phyloP scores from a whole-genome alignment of 192 early-diverging fungal genomes.

The Neocallimastix lanati region DNA sequence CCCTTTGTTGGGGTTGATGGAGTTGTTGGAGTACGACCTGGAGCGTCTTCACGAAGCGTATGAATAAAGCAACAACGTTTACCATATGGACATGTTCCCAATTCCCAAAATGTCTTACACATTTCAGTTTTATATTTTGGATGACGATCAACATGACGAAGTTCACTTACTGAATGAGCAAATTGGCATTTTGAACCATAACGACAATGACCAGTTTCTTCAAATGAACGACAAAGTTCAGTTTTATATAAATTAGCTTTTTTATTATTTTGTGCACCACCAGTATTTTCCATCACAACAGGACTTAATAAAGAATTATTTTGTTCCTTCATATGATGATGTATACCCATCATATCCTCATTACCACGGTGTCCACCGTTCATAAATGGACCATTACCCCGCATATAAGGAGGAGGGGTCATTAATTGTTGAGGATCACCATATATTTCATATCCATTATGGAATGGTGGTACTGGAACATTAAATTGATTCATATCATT shows the following conservation, averaged over 20 bases:
- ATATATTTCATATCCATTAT: background rate
- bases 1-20: background rate
- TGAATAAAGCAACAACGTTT: conserved; percentile 92
- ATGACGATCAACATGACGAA: conserved; percentile 63
- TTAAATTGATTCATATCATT: background rate
- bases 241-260: conserved; percentile 50
- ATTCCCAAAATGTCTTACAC: conserved; percentile 75
- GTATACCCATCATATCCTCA: background rate
- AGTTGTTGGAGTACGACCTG: background rate
- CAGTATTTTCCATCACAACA: conserved; percentile 5
- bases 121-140: conserved; percentile 90
- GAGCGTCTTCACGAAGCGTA: conserved; percentile 3
- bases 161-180: conserved; percentile 67
- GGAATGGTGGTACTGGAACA: background rate
- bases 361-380: background rate
- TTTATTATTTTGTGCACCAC: conserved; percentile 13
- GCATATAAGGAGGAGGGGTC: background rate
- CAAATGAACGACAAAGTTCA: conserved; percentile 47
- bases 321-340: background rate
- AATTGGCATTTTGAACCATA: conserved; percentile 88
- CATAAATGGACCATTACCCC: background rate
- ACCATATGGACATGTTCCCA: conserved; percentile 82
- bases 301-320: background rate
- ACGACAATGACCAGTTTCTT: conserved; percentile 36
- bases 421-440: background rate